phyloP scores from a whole-genome alignment of 352 stramenopile genomes.

The Blastocystis hominis region DNA sequence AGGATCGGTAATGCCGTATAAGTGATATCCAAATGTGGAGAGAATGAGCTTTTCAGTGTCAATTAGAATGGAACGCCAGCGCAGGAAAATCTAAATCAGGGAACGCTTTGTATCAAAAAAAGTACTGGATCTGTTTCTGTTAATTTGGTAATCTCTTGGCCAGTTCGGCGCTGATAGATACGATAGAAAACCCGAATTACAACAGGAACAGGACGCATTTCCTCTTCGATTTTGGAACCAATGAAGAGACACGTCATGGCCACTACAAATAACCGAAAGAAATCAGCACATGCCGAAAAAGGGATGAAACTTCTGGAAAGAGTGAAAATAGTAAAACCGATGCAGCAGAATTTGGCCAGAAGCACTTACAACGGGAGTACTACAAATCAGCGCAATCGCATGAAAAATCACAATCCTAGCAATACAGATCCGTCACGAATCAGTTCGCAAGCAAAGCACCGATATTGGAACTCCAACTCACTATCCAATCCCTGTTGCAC shows the following conservation, averaged over 20 bases:
- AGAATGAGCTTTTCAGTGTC: conserved; percentile 51
- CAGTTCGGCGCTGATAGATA: conserved; percentile 36
- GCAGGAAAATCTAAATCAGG: conserved; percentile 31
- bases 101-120: background rate
- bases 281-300: conserved; percentile 1
- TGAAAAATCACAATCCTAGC: background rate
- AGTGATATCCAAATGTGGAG: conserved; percentile 45
- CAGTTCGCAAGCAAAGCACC: conserved; percentile 52
- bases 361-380: conserved; percentile 49
- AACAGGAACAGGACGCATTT: background rate
- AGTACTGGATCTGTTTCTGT: conserved; percentile 12
- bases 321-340: conserved; percentile 56
- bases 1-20: conserved; percentile 24
- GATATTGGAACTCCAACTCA: conserved; percentile 32
- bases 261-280: conserved; percentile 28
- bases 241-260: conserved; percentile 47
- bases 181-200: conserved; percentile 21
- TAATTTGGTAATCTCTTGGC: background rate
- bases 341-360: conserved; percentile 49
- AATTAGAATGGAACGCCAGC: conserved; percentile 23
- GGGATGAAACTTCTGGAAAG: conserved; percentile 47
- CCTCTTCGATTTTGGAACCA: conserved; percentile 56
- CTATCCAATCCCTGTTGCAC: background rate
- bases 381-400: background rate
- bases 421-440: conserved; percentile 39